Base-by-base conservation (phyloP, 768 basidiomycete genomes). In the Psilocybe azurescens region DNA sequence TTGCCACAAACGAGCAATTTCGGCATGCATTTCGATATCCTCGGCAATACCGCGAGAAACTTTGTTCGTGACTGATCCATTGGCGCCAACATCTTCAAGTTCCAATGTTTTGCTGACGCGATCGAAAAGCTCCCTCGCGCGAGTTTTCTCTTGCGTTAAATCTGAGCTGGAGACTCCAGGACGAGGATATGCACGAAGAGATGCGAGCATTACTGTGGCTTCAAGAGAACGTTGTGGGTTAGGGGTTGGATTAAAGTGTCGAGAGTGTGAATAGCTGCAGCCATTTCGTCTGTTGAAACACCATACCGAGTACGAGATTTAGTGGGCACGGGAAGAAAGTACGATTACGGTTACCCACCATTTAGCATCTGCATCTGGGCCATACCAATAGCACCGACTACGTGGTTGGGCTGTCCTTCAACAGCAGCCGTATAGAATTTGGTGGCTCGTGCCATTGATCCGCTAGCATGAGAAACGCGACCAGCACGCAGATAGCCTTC, bases 401-500 rank as follows among this genome's bases (percentile, higher is more conserved):
- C 79, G 67, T 93, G 87, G 58, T 90, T 91, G 0, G 89, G 87
- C 28, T 89, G 86, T 16, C 89, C 86, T 69, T 91, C 82, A 41
- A 83, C 79, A 52, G 92, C 88, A 14, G 79, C 74, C 5, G 82
- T 83, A 70, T 92, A 95, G 72, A 91, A 89, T 58, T 83, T 85
- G 28, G 83, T 85, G 1, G 94, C 94, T 48, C 89, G 87, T 6
- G 73, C 69, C n/a, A 81, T 68, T 1, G 80, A 79, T 0, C 89
- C 91, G 68, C 91, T 86, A 1, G 87, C 86, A 67, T 96, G 94
- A 13, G 88, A 82, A 2, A 92, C 88, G 16, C 94, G 86, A 2
- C 89, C 97, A 13, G 95, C 89, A n/a, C n/a, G 84, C 14, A 96
- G 76, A 69, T 95, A 92, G 2, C 95, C 91, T 68, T 97, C 96